Evolutionary conservation across 1,284 basidiomycete genomes (phyloP), one percentile per base, ranked within the genome.

Genomic region (Veloboletus limbatus): DNA sequence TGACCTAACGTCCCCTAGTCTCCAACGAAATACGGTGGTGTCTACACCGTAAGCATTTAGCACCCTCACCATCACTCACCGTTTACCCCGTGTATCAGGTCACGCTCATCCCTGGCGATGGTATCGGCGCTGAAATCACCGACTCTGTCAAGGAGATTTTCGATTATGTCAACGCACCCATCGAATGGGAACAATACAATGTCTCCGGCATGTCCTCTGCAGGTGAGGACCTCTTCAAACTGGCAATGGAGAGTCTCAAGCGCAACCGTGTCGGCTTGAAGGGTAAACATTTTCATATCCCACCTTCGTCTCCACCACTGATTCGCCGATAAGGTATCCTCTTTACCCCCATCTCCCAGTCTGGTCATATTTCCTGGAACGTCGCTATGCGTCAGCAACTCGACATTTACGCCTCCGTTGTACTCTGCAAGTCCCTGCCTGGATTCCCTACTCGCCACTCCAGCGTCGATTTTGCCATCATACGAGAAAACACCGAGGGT

Each of bases 401-500:
- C 60, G 96, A 99, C 73, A 99, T 99, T 60, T 99, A 98, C 72
- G 96, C 97, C 33, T 97, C 95, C 20, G 90, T 99, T 59, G 93
- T 97, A 48, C 81, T 98, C 48, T 99, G 97, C 87, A 98, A 98
- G 74, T 93, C 95, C 43, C 84, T 99, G 45, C 90, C 93, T n/a
- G 97, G 97, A 43, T 85, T 95, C 75, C 89, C 94, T 33, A 98
- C 97, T 35, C 90, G 96, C 60, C 96, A 99, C 76, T 78, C 85
- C 54, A 88, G 97, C 65, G 97, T 99, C 66, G 96, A 99, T 75
- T 97, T 97, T 71, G 94, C 92, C 60, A 95, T 99, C 71, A 98
- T 99, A 69, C 94, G 97, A 73, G 97, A 99, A 72, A 99, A 99
- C 77, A 99, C 97, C 18, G 97, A 99, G 78, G 97, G 97, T 60